Evolutionary conservation across 306 rosid genomes (phyloP), one percentile per base, ranked within the genome.

Genomic region (Rosa persica): DNA sequence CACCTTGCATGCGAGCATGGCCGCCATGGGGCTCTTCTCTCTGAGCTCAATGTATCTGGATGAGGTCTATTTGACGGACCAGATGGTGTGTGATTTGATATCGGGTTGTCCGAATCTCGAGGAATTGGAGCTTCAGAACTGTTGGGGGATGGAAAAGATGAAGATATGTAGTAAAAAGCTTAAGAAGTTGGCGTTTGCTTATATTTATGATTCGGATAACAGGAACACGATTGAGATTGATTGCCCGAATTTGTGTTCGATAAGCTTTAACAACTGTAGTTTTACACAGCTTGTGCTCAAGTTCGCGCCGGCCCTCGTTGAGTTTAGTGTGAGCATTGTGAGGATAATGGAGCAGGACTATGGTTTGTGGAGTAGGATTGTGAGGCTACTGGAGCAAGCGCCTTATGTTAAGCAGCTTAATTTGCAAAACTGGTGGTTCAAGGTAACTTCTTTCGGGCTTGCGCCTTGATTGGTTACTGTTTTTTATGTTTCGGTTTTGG

Each of bases 341-440:
- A 30, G 44, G 17, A 39, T n/a, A 1, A 5, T 5, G 39, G 36
- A 57, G 42, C n/a, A n/a, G 15, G 62, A 12, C 22, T 74, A 40
- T 55, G 67, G 15, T 16, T 16, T 12, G 36, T 74, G 67, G 77
- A 11, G 49, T 8, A 73, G 30, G 52, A 25, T 23, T 13, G 51
- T 39, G 34, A 73, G 22, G 77, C 52, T 57, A 15, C 66, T 74
- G 0, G 67, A 40, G 44, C 67, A 55, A 15, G 77, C 77, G 7
- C 77, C 52, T 6, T 20, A 22, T 55, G 49, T 74, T 5, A 74
- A 57, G 77, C 52, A 22, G 43, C 67, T 74, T 5, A 25, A 55
- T 22, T 12, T 60, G 38, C 54, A 55, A 10, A 74, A 74, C 8
- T 54, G 67, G 77, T 55, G 76, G 76, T 73, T n/a, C n/a, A 73